Conservation (phyloP, 768 basidiomycete species). For the Mycena galericulata region DNA sequence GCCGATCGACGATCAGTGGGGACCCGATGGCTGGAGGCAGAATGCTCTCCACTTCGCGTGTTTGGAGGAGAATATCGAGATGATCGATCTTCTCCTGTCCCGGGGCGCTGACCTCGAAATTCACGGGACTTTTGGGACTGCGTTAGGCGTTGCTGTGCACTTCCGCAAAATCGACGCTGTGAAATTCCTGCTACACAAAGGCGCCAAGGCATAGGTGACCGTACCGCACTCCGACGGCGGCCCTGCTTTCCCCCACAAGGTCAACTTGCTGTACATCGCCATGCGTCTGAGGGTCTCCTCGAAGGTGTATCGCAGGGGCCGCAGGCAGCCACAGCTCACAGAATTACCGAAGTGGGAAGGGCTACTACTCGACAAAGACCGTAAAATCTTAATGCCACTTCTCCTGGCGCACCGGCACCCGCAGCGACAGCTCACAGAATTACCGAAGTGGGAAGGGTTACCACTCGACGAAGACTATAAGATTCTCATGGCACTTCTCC, state of each 20-base stretch:
- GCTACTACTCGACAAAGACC: background rate
- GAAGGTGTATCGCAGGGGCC: too few species aligned
- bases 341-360: background rate
- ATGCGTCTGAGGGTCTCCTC: too few species aligned
- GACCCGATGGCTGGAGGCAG: background rate
- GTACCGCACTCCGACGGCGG: background rate
- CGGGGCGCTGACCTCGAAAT: background rate
- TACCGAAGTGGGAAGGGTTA: slow-evolving; percentile 6
- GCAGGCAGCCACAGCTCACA: too few species aligned
- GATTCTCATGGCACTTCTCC: slow-evolving; percentile 12
- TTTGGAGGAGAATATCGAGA: background rate
- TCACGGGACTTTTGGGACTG: background rate
- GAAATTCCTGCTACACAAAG: background rate
- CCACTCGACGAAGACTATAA: slow-evolving; percentile 8
- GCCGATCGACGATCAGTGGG: background rate
- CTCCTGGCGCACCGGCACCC: slow-evolving; percentile 10
- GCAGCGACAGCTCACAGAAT: background rate
- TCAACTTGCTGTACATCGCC: too few species aligned
- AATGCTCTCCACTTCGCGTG: slow-evolving; percentile 15
- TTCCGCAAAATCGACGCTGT: background rate
- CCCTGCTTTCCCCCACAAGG: too few species aligned
- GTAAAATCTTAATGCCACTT: slow-evolving; percentile 15
- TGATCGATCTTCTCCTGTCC: slow-evolving; percentile 8
- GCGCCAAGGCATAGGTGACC: background rate
- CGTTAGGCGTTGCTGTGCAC: slow-evolving; percentile 10